A percentile compares a stretch with the other conserved stretches of the same genome.
Conservation (phyloP, 2,329 filamentous ascomycete genomes). For the Claviceps africana region DNA sequence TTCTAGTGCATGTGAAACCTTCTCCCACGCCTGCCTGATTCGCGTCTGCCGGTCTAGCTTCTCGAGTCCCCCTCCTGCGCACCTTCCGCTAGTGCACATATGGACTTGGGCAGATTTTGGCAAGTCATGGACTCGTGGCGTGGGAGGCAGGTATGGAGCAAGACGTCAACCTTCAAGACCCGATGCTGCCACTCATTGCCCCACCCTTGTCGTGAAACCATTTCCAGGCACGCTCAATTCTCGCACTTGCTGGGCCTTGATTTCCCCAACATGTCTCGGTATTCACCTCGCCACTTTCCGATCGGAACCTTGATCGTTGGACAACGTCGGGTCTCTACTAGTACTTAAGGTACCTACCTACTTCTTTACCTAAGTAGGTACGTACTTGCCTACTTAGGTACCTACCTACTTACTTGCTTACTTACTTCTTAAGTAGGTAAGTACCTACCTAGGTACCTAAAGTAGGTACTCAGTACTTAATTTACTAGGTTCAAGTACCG, state of each 20-base stretch:
- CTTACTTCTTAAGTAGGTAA: no score
- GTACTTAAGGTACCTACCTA: no score
- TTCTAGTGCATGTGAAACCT: no score
- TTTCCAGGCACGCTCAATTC: neutral
- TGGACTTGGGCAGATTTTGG: neutral
- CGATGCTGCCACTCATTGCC: slow-evolving; percentile 3
- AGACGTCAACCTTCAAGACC: neutral
- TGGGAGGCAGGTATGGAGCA: slow-evolving; percentile 3
- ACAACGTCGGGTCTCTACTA: neutral
- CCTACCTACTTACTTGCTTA: no score
- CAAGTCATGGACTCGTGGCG: neutral
- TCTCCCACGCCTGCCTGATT: neutral
- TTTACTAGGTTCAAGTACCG: no score
- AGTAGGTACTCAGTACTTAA: no score
- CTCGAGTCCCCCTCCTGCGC: neutral
- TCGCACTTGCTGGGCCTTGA: neutral
- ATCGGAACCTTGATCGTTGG: neutral
- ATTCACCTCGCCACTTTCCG: neutral
- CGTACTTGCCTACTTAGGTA: no score
- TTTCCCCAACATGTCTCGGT: neutral
- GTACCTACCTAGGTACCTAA: no score
- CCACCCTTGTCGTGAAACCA: slow-evolving; percentile 4
- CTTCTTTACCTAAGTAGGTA: no score
- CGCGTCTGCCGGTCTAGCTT: neutral
- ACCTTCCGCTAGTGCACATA: neutral